Base-by-base conservation (phyloP, 2,329 filamentous ascomycete genomes). In the Cyphellophora europaea region DNA sequence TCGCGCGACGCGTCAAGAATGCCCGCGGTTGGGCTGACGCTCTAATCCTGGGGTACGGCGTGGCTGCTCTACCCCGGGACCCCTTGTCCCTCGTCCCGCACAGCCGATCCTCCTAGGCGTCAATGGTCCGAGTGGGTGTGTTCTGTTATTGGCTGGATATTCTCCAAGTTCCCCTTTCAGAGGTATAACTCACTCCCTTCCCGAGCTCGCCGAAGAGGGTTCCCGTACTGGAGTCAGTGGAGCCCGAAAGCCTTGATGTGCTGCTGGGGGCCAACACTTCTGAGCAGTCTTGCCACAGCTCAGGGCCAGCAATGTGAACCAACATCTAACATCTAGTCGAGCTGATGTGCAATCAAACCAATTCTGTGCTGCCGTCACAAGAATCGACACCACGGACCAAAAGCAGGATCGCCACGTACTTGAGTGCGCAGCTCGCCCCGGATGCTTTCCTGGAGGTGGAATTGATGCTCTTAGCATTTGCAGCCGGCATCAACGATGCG, bases 401-500 rank as follows among this genome's bases (percentile, higher is more conserved):
- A 25, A 25, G 21, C 21, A 25, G 21, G 21, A 25, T 25, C 21
- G 21, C 21, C 21, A 25, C 21, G 21, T 25, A 25, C 21, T 25
- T 25, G 21, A 25, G 21, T 25, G 21, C 21, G 21, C 21, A 25
- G 21, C 21, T 25, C 21, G 21, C 21, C 21, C 21, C 21, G n/a
- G 21, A 25, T 25, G 21, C 21, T 25, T 25, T 25, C 21, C 21
- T 25, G 21, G 21, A 25, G 21, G 21, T 25, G 21, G 21, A 25
- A 25, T 25, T 25, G n/a, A 25, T 25, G 21, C 21, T 25, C 21
- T 25, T 25, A 25, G 21, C 21, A 25, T 25, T 25, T 25, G 21
- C 21, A 25, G 21, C 49, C 5, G 57, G 58, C n/a, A 58, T 63
- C 19, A 54, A 61, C 65, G 72, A 78, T 55, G 72, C 72, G 32